Conservation (phyloP, 2,329 filamentous ascomycete genomes). For the Aspergillus felis region DNA sequence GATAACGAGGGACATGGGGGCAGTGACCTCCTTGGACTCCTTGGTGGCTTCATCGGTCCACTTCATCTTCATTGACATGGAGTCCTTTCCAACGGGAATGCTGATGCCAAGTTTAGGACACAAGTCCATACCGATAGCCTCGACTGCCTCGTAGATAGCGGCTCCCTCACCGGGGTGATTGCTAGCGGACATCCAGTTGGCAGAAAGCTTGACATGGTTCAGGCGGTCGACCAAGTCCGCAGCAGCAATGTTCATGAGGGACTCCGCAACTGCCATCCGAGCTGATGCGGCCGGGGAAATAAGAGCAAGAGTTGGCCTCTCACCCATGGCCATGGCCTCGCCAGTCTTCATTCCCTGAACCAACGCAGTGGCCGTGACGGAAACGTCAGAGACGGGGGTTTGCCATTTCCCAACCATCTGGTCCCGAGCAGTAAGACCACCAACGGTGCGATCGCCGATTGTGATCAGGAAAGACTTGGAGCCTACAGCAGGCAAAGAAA, state of each 20-base stretch:
- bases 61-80: slow-evolving; percentile 97
- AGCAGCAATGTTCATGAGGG: slow-evolving; percentile 87
- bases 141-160: slow-evolving; percentile 86
- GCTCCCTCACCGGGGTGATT: slow-evolving; percentile 90
- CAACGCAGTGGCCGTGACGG: slow-evolving; percentile 82
- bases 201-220: slow-evolving; percentile 78
- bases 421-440: slow-evolving; percentile 81
- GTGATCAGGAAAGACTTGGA: slow-evolving; percentile 97
- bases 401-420: slow-evolving; percentile 98
- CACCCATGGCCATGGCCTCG: slow-evolving; percentile 97
- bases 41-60: slow-evolving; percentile 71
- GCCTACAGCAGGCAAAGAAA: slow-evolving; percentile 83
- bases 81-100: slow-evolving; percentile 97
- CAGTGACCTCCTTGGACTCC: slow-evolving; percentile 78
- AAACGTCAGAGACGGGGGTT: slow-evolving; percentile 87
- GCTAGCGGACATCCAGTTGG: slow-evolving; percentile 99
- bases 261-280: slow-evolving; percentile 93
- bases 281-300: slow-evolving; percentile 88
- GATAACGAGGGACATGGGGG: slow-evolving; percentile 85
- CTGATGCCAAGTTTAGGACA: slow-evolving; percentile 87
- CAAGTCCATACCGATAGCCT: slow-evolving; percentile 87
- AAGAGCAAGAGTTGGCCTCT: slow-evolving; percentile 82
- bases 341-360: slow-evolving; percentile 69
- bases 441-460: slow-evolving; percentile 88
- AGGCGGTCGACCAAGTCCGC: slow-evolving; percentile 70